Evolutionary conservation across 2,329 filamentous ascomycete genomes (phyloP), one percentile per base, ranked within the genome.

Genomic region (Oidium heveae): DNA sequence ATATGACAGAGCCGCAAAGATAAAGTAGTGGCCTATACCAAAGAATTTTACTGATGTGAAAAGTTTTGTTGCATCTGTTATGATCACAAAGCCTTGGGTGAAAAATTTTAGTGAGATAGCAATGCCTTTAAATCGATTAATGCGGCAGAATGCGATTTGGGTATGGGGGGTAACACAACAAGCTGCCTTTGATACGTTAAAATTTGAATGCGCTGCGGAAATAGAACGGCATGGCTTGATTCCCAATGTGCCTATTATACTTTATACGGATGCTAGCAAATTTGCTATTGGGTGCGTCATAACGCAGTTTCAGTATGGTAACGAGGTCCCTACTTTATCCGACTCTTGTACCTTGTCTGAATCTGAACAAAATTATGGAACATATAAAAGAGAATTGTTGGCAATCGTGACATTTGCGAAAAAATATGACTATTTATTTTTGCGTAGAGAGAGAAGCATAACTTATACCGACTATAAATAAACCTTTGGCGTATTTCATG

Each of bases 371-470:
- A n/a, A n/a, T n/a, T n/a, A n/a, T n/a, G n/a, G n/a, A n/a, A n/a
- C n/a, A n/a, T n/a, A n/a, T n/a, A n/a, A n/a, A n/a, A n/a, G n/a
- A n/a, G n/a, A n/a, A n/a, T n/a, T n/a, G n/a, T n/a, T n/a, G n/a
- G n/a, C n/a, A n/a, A n/a, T n/a, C n/a, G n/a, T n/a, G n/a, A n/a
- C n/a, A n/a, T n/a, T n/a, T n/a, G n/a, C n/a, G n/a, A 4, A 33
- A n/a, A 50, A 50, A 33, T 50, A 50, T 50, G 47, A 50, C 34
- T 50, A 50, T 50, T n/a, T 50, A n/a, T 50, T 50, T 16, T 50
- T 50, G 16, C 24, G 47, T 4, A 50, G 34, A 50, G 47, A 50
- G n/a, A 50, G 16, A 50, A 50, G 22, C 47, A 50, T 50, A 1
- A 50, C 34, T 32, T 50, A 10, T 20, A 34, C 24, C 15, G 28